phyloP scores from a whole-genome alignment of 164 flowering plant genomes.

The Dillenia suffruticosa region DNA sequence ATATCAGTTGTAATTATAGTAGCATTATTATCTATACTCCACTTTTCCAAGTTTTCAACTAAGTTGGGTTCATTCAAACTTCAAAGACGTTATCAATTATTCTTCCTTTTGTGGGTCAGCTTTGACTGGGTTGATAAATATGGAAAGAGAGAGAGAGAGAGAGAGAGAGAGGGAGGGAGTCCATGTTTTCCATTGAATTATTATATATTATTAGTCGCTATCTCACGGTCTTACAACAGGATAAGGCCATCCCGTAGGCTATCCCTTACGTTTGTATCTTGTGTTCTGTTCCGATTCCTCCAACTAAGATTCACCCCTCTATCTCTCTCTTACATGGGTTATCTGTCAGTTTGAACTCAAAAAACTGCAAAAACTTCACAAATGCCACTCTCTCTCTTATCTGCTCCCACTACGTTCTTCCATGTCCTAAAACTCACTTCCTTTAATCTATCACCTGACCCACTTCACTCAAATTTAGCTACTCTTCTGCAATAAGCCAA shows the following conservation, averaged over 20 bases:
- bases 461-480: background rate
- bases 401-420: background rate
- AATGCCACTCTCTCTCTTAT: background rate
- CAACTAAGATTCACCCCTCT: slow-evolving; percentile 11
- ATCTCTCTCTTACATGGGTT: slow-evolving; percentile 10
- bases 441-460: slow-evolving; percentile 1
- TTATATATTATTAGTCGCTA: slow-evolving; percentile 14
- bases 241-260: slow-evolving; percentile 20
- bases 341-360: slow-evolving; percentile 8
- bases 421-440: background rate
- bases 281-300: slow-evolving; percentile 19
- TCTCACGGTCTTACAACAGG: slow-evolving; percentile 11
- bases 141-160: background rate
- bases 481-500: background rate
- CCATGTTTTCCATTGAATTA: slow-evolving; percentile 10
- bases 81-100: slow-evolving; percentile 10
- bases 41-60: background rate
- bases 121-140: slow-evolving; percentile 22
- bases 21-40: too few species aligned
- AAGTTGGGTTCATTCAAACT: slow-evolving; percentile 14
- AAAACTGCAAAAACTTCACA: too few species aligned
- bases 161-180: slow-evolving; percentile 1
- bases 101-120: slow-evolving; percentile 24
- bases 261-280: slow-evolving; percentile 19
- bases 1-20: too few species aligned